Conservation (phyloP, 140 eudicot species). For the Ambrosia hybrid region DNA sequence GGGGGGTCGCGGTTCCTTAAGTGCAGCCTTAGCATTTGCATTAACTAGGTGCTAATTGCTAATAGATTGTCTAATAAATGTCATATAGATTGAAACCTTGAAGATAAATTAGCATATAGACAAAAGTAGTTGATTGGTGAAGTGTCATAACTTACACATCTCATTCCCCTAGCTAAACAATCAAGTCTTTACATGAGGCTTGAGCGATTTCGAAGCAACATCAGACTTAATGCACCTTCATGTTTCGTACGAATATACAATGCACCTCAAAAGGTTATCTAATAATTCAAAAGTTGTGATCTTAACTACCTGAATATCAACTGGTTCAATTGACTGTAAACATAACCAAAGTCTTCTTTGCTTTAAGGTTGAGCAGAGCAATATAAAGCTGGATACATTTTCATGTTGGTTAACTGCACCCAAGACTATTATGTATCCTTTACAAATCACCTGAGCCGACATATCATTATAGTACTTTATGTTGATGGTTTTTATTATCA, state of each 20-base stretch:
- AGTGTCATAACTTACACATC: constrained; percentile 26
- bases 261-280: constrained; percentile 80
- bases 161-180: constrained; percentile 38
- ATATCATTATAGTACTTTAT: too few species aligned
- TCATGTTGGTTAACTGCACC: too few species aligned
- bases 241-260: constrained; percentile 68
- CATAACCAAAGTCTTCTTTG: constrained; percentile 76
- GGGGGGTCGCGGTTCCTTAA: too few species aligned
- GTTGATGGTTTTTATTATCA: too few species aligned
- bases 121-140: constrained; percentile 15
- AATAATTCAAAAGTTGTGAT: constrained; percentile 65
- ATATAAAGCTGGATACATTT: neutral
- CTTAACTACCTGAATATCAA: constrained; percentile 76
- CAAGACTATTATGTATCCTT: too few species aligned
- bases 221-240: constrained; percentile 76
- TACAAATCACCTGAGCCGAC: too few species aligned
- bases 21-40: too few species aligned
- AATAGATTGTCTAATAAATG: constrained; percentile 16
- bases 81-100: constrained; percentile 9
- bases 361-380: constrained; percentile 32
- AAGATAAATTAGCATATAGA: constrained; percentile 12
- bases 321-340: constrained; percentile 76
- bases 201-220: constrained; percentile 66
- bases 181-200: constrained; percentile 54
- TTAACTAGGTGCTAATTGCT: neutral